Evolutionary conservation across 73 alveolate species (phyloP), one percentile per base, ranked within the genome.

Genomic region (Diophrys appendiculata): DNA sequence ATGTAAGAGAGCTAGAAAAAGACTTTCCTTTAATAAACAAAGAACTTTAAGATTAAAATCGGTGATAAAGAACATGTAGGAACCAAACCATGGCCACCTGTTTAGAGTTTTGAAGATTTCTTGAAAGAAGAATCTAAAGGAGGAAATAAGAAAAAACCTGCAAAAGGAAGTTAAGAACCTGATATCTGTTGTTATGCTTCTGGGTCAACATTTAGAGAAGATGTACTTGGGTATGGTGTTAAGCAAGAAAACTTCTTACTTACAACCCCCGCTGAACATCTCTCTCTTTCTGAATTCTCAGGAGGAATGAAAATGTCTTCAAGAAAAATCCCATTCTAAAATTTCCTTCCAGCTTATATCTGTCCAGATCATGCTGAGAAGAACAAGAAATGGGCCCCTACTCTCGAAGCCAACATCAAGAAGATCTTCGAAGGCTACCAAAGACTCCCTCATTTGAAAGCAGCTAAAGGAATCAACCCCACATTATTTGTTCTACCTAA

Each of bases 331-430:
- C 60, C 60, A 43, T 43, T 43, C 60, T 18, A 43, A 18, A 43
- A 43, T 18, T 43, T 43, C 60, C 18, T 43, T 11, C 60, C 60
- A 11, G 60, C 60, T 18, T 43, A 11, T 43, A 43, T 43, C 18
- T 43, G 60, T 43, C 60, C 60, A 43, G 60, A 43, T 5, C 60
- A 43, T 43, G 60, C 60, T 43, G 60, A 43, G n/a, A 43, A 43
- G 60, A 43, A 43, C 60, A 5, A 5, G 5, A 43, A 43, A 18
- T 43, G 60, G 60, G 60, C 60, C 60, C 5, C 5, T 5, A 18
- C 18, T 18, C 60, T 43, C 60, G 60, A 43, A 18, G 60, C 5
- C n/a, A 43, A 43, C 60, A 43, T 43, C 18, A 43, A 43, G 60
- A 43, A 43, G 18, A 43, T 43, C 60, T 43, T 43, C 18, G 60